These are phyloP conservation scores for Macrolepiota fuliginosa DNA, from an alignment of 768 basidiomycete genomes.

Conservation along the genomic window DNA sequence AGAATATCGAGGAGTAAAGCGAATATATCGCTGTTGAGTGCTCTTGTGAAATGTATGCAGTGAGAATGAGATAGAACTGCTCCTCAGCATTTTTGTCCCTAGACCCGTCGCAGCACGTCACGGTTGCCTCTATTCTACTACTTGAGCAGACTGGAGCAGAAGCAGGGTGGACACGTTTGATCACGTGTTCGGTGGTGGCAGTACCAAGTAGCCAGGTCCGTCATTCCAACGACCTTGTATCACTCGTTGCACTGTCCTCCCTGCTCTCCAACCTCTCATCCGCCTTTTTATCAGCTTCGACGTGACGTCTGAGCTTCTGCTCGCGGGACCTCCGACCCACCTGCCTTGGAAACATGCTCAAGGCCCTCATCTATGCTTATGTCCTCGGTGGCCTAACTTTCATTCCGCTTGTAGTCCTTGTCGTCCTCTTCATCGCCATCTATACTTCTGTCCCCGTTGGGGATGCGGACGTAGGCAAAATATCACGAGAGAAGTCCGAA, in stretches of 20 bases:
- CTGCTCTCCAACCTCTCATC: neutral
- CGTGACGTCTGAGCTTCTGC: conserved; percentile 5
- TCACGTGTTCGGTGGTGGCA: neutral
- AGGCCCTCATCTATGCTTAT: conserved; percentile 78
- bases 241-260: conserved; percentile 5
- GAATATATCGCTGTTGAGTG: neutral
- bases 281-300: conserved; percentile 8
- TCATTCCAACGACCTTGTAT: neutral
- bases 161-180: neutral
- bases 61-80: too few species aligned
- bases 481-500: conserved; percentile 30
- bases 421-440: conserved; percentile 55
- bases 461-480: conserved; percentile 46
- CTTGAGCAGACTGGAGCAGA: neutral
- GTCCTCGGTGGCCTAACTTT: conserved; percentile 89
- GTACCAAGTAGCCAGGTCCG: neutral
- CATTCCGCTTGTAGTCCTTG: conserved; percentile 70
- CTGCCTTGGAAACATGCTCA: conserved; percentile 51
- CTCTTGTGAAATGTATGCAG: too few species aligned
- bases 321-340: conserved; percentile 8
- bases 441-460: conserved; percentile 88
- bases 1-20: neutral
- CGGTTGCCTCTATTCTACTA: neutral
- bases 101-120: too few species aligned
- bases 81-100: too few species aligned